phyloP scores from a whole-genome alignment of 2,329 filamentous ascomycete species.

The Botrytis deweyae region DNA sequence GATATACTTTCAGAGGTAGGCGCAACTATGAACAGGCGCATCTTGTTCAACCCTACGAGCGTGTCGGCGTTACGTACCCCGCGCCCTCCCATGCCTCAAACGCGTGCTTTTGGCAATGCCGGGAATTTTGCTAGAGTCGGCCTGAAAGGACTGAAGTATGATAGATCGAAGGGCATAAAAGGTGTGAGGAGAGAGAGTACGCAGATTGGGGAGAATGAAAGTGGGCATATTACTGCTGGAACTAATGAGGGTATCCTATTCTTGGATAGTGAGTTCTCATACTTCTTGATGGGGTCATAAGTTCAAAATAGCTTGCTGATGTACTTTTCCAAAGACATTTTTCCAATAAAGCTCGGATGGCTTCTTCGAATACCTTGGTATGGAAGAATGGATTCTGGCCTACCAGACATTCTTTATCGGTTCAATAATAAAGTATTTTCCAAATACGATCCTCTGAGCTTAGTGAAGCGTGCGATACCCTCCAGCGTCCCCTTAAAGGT shows the following conservation, averaged over 20 bases:
- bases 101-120: constrained; percentile 33
- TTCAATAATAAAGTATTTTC: constrained; percentile 52
- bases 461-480: constrained; percentile 63
- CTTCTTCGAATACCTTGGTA: constrained; percentile 53
- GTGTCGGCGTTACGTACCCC: constrained; percentile 39
- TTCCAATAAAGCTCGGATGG: constrained; percentile 74
- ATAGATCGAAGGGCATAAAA: constrained; percentile 20
- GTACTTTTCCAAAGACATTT: constrained; percentile 62
- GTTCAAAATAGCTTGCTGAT: not conserved
- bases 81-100: constrained; percentile 22
- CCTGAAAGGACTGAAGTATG: constrained; percentile 21
- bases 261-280: constrained; percentile 69
- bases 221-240: constrained; percentile 76
- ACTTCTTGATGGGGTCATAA: not conserved
- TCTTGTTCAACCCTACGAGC: constrained; percentile 41
- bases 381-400: constrained; percentile 41
- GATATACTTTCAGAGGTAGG: not conserved
- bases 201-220: constrained; percentile 59
- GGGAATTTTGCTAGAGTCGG: constrained; percentile 24
- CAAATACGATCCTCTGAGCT: constrained; percentile 54
- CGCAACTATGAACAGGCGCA: constrained; percentile 35
- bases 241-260: constrained; percentile 83
- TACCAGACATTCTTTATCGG: constrained; percentile 51
- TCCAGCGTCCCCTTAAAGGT: constrained; percentile 63
- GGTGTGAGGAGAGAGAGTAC: constrained; percentile 46